Percentiles rank a stretch among this genome's conserved stretches.
These are phyloP conservation scores for Ceratobasidium sp. DNA, from an alignment of 1,284 basidiomycete genomes.

Conservation along the genomic window DNA sequence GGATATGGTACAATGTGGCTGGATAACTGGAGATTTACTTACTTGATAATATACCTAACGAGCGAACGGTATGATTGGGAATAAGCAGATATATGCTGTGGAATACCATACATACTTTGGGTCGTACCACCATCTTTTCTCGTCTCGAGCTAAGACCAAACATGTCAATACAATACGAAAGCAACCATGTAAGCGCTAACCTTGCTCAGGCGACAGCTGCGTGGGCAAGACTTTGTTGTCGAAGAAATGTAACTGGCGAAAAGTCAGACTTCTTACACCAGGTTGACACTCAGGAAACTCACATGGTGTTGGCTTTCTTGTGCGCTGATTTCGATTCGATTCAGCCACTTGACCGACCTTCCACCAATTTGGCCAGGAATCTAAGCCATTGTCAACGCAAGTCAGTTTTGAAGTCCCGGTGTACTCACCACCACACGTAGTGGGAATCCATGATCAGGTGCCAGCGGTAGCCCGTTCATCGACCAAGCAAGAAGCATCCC, in stretches of 20 bases:
- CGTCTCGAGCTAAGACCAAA: conserved; percentile 59
- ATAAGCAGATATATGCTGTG: not conserved
- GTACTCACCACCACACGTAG: conserved; percentile 60
- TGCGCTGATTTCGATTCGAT: conserved; percentile 65
- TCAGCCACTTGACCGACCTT: conserved; percentile 65
- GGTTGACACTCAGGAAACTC: conserved; percentile 42
- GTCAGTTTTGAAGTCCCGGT: not conserved
- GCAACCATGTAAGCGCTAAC: not conserved
- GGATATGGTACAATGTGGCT: not conserved
- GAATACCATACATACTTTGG: conserved; percentile 57
- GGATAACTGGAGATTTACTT: conserved; percentile 44
- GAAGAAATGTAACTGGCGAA: conserved; percentile 53
- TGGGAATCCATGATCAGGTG: conserved; percentile 75
- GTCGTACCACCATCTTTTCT: conserved; percentile 72
- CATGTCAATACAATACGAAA: not conserved
- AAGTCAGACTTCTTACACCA: not conserved
- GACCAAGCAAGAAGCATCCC: conserved; percentile 72
- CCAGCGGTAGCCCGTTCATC: conserved; percentile 69
- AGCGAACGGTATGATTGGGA: not conserved
- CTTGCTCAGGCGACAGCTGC: conserved; percentile 64
- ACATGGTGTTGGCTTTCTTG: conserved; percentile 67
- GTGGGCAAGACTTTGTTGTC: conserved; percentile 75
- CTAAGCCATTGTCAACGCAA: not conserved
- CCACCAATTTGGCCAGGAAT: conserved; percentile 76
- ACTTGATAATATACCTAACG: conserved; percentile 61